Percentiles rank a stretch among this genome's conserved stretches.
phyloP scores from a whole-genome alignment of 2,329 filamentous ascomycete species.

The Fragosphaeria purpurea region DNA sequence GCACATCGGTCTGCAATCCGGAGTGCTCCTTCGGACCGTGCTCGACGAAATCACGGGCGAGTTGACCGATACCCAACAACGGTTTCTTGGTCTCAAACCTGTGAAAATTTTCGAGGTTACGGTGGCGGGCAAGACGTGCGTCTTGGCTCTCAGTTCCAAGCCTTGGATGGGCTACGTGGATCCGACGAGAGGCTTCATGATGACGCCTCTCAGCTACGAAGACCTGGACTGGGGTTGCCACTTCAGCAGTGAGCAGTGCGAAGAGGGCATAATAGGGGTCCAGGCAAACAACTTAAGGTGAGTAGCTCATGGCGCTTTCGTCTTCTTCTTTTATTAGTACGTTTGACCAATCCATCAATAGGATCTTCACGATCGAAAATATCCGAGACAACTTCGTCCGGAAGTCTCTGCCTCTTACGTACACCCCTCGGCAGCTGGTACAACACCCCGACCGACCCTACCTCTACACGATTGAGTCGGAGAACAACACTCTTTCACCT shows the following conservation, averaged over 20 bases:
- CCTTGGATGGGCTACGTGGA: slow-evolving; percentile 97
- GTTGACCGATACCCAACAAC: slow-evolving; percentile 84
- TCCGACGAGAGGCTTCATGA: slow-evolving; percentile 75
- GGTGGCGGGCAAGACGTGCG: slow-evolving; percentile 72
- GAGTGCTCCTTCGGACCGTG: slow-evolving; percentile 90
- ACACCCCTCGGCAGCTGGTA: slow-evolving; percentile 81
- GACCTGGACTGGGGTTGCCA: slow-evolving; percentile 91
- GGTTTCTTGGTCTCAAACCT: slow-evolving; percentile 84
- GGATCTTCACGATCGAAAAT: slow-evolving; percentile 86
- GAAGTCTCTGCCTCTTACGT: slow-evolving; percentile 74
- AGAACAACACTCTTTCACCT: slow-evolving; percentile 81
- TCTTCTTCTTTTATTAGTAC: neutral
- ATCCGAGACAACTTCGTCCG: slow-evolving; percentile 78
- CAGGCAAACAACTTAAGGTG: slow-evolving; percentile 82
- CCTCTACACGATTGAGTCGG: slow-evolving; percentile 90
- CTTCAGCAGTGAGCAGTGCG: slow-evolving; percentile 89
- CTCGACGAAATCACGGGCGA: slow-evolving; percentile 94
- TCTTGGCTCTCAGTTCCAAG: slow-evolving; percentile 81
- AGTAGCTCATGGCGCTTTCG: no score
- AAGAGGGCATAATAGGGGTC: slow-evolving; percentile 88
- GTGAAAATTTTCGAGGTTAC: slow-evolving; percentile 88
- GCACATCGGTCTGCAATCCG: slow-evolving; percentile 91
- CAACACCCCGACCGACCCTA: slow-evolving; percentile 79
- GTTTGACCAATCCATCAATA: slow-evolving; percentile 26
- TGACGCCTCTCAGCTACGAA: slow-evolving; percentile 83